These are phyloP conservation scores for Stagonosporopsis vannaccii DNA, from an alignment of 2,329 filamentous ascomycete species.

Conservation along the genomic window DNA sequence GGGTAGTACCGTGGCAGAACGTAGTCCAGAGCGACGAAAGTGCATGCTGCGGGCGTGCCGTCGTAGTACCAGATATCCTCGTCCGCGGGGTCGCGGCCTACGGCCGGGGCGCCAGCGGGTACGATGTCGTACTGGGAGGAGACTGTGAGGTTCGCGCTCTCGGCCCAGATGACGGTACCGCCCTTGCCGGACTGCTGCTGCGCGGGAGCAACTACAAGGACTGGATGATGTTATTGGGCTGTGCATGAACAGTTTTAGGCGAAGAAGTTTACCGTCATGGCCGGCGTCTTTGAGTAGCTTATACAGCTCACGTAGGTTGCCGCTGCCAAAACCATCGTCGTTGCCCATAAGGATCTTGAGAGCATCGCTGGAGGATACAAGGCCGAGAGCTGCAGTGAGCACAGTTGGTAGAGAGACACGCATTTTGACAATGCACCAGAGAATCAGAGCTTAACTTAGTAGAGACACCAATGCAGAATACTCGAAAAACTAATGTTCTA, in stretches of 20 bases:
- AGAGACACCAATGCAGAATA: not conserved
- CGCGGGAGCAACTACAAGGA: slow-evolving; percentile 53
- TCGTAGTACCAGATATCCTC: slow-evolving; percentile 68
- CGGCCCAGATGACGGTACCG: slow-evolving; percentile 55
- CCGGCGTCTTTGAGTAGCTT: slow-evolving; percentile 35
- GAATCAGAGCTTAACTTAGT: not conserved
- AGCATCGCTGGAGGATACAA: slow-evolving; percentile 25
- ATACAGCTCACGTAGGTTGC: slow-evolving; percentile 47
- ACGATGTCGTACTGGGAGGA: slow-evolving; percentile 57
- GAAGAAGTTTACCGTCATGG: slow-evolving; percentile 31
- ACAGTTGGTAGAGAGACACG: slow-evolving; percentile 22
- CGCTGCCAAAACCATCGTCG: slow-evolving; percentile 51
- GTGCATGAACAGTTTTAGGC: not conserved
- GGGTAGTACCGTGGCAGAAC: slow-evolving; percentile 55
- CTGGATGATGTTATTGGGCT: slow-evolving; percentile 24
- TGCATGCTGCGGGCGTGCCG: slow-evolving; percentile 64
- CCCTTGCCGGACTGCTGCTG: slow-evolving; percentile 57
- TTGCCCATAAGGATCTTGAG: slow-evolving; percentile 50
- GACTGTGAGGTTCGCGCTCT: slow-evolving; percentile 50
- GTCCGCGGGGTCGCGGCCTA: slow-evolving; percentile 61
- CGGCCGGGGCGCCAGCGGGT: slow-evolving; percentile 55
- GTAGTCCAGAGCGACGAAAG: slow-evolving; percentile 64
- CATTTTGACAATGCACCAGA: slow-evolving; percentile 17
- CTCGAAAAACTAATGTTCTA: not conserved
- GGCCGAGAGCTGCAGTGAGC: slow-evolving; percentile 27